Percentiles rank a stretch among this genome's conserved stretches.
Conservation (phyloP, 2,329 filamentous ascomycete genomes). For the Penicillium sp. region DNA sequence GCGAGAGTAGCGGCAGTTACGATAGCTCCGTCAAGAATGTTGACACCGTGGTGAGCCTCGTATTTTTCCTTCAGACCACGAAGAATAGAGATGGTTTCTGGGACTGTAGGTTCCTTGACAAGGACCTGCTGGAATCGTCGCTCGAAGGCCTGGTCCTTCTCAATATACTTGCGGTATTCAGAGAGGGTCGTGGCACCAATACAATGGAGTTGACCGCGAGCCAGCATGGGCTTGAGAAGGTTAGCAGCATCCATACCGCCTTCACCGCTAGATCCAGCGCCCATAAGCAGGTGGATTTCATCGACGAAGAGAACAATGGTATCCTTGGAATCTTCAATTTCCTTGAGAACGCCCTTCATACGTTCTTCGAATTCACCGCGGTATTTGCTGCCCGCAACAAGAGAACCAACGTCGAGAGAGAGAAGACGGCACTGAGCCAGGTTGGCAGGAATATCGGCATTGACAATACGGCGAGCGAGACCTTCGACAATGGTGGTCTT, state of each 20-base stretch:
- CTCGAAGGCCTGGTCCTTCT: slow-evolving; percentile 97
- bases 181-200: slow-evolving; percentile 94
- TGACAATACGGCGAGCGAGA: slow-evolving; percentile 91
- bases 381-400: slow-evolving; percentile 98
- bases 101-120: slow-evolving; percentile 86
- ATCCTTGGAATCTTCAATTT: slow-evolving; percentile 90
- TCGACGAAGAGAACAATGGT: slow-evolving; percentile 98
- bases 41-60: slow-evolving; percentile 97
- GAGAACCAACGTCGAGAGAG: slow-evolving; percentile 88
- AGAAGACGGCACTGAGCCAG: slow-evolving; percentile 90
- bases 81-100: slow-evolving; percentile 95
- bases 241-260: slow-evolving; percentile 99
- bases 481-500: slow-evolving; percentile 98
- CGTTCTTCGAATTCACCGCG: slow-evolving; percentile 97
- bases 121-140: slow-evolving; percentile 97
- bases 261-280: slow-evolving; percentile 88
- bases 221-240: slow-evolving; percentile 95
- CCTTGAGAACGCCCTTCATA: slow-evolving; percentile 98
- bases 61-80: slow-evolving; percentile 97
- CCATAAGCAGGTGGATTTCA: slow-evolving; percentile 98
- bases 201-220: slow-evolving; percentile 92
- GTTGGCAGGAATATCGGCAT: slow-evolving; percentile 93
- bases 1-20: slow-evolving; percentile 89
- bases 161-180: slow-evolving; percentile 98
- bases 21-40: slow-evolving; percentile 89